Evolutionary conservation across 148 eudicot species (phyloP), one percentile per base, ranked within the genome.

Genomic region (Fallopia convolvulus): DNA sequence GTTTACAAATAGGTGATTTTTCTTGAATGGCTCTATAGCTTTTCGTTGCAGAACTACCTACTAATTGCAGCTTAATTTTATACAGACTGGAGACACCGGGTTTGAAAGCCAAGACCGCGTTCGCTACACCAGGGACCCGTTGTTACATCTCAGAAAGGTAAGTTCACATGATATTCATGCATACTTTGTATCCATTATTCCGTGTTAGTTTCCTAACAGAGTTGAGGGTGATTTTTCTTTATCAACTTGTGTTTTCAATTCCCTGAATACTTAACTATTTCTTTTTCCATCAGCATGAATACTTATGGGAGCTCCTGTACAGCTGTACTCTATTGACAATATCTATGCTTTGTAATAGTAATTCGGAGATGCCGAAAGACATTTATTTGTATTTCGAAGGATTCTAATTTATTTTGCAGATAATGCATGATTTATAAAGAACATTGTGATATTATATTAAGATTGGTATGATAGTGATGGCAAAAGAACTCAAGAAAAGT

Each of bases 101-200:
- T 90, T 92, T 78, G 97, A 95, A 60, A 81, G 85, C 53, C 91
- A 81, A 76, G 97, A 95, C 79, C 89, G 88, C 15, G 82, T 95
- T 77, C 89, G 85, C 53, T 95, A 86, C 83, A 81, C 87, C 47
- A 83, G 91, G 68, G 97, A 92, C 70, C 94, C 88, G 83, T 86
- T 95, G 79, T 53, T 92, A 68, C 91, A 91, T 68, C 86, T 95
- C 65, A 88, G 94, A 76, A 91, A 92, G 99, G 99, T 95, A 89
- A 81, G 66, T 40, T 61, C 15, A 3, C 11, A 23, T 26, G 68
- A n/a, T 61, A 3, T 3, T 61, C 68, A 26, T 26, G 14, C 68
- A 61, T 61, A 33, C 13, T 23, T 60, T 30, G 68, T 61, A 10
- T 17, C 36, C 32, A 36, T 7, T 21, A 77, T 40, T 58, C 21